Conservation (phyloP, 179 eudicot species). For the Spergularia azorica region DNA sequence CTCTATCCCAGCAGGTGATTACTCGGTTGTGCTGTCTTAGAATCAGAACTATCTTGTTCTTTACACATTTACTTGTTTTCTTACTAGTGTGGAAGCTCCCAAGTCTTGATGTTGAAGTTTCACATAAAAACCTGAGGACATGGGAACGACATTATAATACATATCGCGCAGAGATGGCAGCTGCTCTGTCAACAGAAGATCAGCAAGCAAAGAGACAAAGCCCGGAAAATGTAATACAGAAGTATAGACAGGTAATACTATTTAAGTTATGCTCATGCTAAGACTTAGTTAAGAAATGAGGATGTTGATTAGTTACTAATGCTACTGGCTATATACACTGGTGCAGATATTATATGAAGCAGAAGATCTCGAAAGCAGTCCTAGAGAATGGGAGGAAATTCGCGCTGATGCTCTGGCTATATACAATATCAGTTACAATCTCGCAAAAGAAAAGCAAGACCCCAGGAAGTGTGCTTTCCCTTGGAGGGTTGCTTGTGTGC, state of each 20-base stretch:
- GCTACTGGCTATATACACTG: too few relatives aligned
- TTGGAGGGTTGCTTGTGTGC: conserved; percentile 24
- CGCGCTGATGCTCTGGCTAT: conserved; percentile 19
- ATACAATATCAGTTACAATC: conserved; percentile 3
- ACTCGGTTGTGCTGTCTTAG: background rate
- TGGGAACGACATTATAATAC: conserved; percentile 4
- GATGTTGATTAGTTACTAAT: background rate
- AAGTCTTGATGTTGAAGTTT: conserved; percentile 13
- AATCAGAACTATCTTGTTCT: background rate
- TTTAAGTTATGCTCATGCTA: background rate
- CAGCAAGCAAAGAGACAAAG: conserved; percentile 5
- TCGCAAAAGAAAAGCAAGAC: background rate
- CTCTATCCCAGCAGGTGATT: background rate
- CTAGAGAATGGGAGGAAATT: conserved; percentile 22
- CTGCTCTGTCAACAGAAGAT: background rate
- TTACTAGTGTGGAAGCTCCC: conserved; percentile 16
- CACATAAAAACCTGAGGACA: background rate
- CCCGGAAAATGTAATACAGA: background rate
- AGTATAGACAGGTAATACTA: background rate
- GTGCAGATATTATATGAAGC: conserved; percentile 21
- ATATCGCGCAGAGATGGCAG: conserved; percentile 5
- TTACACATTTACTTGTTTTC: background rate
- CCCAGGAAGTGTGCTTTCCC: conserved; percentile 11
- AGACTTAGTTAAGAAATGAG: too few relatives aligned
- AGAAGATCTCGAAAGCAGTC: conserved; percentile 14